Evolutionary conservation across 257 asterid species (phyloP).

Genomic region (Rubia yunnanensis): DNA sequence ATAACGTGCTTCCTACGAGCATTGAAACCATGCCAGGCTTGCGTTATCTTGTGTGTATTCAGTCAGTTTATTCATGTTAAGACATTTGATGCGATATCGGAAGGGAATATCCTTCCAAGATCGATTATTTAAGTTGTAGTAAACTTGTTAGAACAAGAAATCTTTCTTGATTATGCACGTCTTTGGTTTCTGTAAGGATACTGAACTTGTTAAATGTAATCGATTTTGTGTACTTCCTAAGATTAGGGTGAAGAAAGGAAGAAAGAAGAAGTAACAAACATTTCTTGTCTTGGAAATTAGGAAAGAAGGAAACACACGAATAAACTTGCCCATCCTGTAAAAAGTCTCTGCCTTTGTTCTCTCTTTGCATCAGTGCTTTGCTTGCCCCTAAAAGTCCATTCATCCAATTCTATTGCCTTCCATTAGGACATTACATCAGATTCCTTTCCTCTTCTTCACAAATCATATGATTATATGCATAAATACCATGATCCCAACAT

Average conservation of each 20-base stretch:
- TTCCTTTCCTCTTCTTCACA: slow-evolving; percentile 1
- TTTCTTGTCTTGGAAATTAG: not conserved
- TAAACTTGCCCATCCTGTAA: not conserved
- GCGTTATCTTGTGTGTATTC: no score
- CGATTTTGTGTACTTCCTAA: no score
- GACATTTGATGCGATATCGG: not conserved
- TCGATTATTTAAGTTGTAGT: not conserved
- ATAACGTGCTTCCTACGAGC: no score
- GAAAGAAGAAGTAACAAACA: not conserved
- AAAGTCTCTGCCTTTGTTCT: not conserved
- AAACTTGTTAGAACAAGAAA: not conserved
- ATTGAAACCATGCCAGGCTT: no score
- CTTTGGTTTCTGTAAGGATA: not conserved
- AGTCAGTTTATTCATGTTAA: no score
- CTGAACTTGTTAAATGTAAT: not conserved
- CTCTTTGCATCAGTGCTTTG: slow-evolving; percentile 8
- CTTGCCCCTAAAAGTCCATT: slow-evolving; percentile 5
- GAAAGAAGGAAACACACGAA: not conserved
- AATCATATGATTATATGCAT: not conserved
- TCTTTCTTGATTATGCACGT: not conserved
- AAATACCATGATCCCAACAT: not conserved
- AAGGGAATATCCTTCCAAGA: not conserved
- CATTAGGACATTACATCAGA: slow-evolving; percentile 6
- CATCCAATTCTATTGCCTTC: slow-evolving; percentile 5
- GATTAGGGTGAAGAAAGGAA: not conserved